These are phyloP conservation scores for Psidium friedrichsthalianum DNA, from an alignment of 345 rosid species.

Conservation along the genomic window DNA sequence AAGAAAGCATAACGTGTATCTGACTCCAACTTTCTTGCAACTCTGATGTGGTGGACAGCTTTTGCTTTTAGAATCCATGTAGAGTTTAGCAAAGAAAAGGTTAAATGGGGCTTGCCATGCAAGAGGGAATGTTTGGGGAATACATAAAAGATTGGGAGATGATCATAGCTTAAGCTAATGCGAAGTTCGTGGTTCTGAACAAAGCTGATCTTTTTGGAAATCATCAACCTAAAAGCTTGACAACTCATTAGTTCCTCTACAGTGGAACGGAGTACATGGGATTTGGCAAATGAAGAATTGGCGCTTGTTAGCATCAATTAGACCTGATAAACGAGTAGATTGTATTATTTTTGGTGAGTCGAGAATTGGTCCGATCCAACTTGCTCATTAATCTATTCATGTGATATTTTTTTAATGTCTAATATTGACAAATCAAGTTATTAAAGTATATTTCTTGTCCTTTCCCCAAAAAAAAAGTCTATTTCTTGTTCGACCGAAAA, in stretches of 20 bases:
- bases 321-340: background rate
- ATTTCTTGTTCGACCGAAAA: too few relatives aligned
- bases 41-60: background rate
- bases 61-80: background rate
- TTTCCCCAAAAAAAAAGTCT: too few relatives aligned
- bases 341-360: too few relatives aligned
- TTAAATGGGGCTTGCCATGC: background rate
- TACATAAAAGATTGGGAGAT: background rate
- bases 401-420: background rate
- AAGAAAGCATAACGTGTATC: slow-evolving; percentile 21
- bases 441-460: too few relatives aligned
- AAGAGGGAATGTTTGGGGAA: background rate
- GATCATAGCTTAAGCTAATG: background rate
- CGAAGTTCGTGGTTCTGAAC: background rate
- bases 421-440: too few relatives aligned
- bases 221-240: background rate
- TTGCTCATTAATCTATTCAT: background rate
- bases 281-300: background rate
- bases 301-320: background rate
- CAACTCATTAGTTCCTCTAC: background rate
- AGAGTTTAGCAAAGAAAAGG: background rate
- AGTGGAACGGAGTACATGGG: background rate
- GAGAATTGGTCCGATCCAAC: background rate
- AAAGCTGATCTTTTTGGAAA: background rate
- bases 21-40: background rate